These are phyloP conservation scores for Sporothrix mexicana DNA, from an alignment of 2,329 filamentous ascomycete species.

Conservation along the genomic window DNA sequence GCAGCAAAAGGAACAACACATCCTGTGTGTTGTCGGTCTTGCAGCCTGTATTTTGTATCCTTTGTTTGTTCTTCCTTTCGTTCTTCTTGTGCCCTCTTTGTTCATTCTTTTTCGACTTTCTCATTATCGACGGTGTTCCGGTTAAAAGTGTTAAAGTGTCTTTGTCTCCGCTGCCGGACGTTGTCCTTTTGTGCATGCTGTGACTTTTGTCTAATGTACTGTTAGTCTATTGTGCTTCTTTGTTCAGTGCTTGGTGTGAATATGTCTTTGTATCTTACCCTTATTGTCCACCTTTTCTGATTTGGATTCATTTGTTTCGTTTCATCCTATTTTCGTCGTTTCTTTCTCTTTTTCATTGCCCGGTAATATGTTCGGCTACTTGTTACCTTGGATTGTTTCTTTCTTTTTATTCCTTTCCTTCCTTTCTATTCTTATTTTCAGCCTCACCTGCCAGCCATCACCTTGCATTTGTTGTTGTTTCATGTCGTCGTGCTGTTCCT, in stretches of 20 bases:
- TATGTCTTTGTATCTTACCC: background rate
- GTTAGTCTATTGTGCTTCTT: no score
- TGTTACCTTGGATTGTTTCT: no score
- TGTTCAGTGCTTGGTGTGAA: background rate
- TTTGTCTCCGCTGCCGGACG: no score
- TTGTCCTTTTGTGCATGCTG: no score
- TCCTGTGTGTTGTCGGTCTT: background rate
- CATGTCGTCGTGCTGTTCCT: background rate
- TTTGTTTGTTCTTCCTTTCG: no score
- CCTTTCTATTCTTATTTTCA: background rate
- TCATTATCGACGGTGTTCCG: no score
- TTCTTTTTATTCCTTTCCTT: background rate
- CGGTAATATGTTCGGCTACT: no score
- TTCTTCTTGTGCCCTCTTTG: no score
- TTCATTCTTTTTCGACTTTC: no score
- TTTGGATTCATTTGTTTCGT: background rate
- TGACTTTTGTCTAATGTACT: no score
- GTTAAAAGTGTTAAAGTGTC: no score
- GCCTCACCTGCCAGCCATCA: background rate
- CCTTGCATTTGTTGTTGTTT: constrained; percentile 10
- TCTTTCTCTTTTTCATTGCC: background rate
- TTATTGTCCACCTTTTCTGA: background rate
- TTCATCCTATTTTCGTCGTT: constrained; percentile 4
- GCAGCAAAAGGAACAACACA: background rate
- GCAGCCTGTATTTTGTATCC: background rate